Evolutionary conservation across 2,329 filamentous ascomycete species (phyloP).

Genomic region (Ophiostoma sp.): DNA sequence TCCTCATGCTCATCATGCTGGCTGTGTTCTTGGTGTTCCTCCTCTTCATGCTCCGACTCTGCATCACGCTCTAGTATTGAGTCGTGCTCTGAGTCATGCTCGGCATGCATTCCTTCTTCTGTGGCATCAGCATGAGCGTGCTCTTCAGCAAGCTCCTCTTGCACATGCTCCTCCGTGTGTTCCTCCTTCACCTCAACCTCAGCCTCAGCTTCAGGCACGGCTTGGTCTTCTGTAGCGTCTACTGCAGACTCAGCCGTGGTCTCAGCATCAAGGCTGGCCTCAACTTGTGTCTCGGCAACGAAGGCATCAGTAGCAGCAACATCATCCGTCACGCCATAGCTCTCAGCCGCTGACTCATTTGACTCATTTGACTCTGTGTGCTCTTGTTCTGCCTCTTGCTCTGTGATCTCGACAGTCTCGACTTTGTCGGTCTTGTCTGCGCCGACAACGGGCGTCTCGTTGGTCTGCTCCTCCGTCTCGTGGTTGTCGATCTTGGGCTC

Average conservation of each 20-base stretch:
- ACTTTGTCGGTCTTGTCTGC: background rate
- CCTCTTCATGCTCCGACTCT: background rate
- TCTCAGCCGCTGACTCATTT: background rate
- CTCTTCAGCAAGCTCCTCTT: background rate
- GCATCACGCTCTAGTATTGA: background rate
- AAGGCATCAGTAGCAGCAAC: background rate
- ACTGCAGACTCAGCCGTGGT: background rate
- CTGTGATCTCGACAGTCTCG: background rate
- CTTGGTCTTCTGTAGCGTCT: background rate
- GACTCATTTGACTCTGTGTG: background rate
- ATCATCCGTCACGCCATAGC: background rate
- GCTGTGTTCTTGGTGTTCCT: background rate
- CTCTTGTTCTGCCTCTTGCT: background rate
- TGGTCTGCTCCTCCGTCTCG: slow-evolving; percentile 4
- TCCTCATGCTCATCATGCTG: background rate
- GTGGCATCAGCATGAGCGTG: background rate
- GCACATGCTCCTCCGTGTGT: background rate
- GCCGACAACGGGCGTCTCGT: background rate
- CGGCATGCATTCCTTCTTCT: too few species aligned
- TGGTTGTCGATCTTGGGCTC: slow-evolving; percentile 43
- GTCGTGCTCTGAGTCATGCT: background rate
- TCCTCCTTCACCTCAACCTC: background rate
- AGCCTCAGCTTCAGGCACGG: background rate
- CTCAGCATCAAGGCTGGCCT: background rate
- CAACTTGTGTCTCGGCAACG: background rate